Base-by-base conservation (phyloP, 768 basidiomycete species). In the Russula ochroleuca region DNA sequence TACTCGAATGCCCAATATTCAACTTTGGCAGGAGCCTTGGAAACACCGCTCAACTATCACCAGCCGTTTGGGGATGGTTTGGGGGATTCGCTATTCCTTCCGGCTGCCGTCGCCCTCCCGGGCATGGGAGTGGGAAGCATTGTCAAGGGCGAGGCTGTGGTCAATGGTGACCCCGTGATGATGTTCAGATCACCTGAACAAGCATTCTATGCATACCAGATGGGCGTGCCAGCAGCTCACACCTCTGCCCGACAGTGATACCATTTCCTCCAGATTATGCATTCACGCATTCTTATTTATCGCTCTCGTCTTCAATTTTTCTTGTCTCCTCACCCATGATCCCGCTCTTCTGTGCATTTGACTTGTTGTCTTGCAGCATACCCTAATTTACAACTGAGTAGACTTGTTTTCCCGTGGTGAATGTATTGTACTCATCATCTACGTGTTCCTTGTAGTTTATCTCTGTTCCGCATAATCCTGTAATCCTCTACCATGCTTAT, bases 11-110 rank as follows among this genome's bases (percentile, higher is more conserved):
- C 14, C 17, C 41, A 58, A 17, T 59, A 41, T 10, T 59, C 63
- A 7, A 33, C 65, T 7, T 45, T 64, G 31, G n/a, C 53, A 1
- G 58, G 45, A 19, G 57, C 63, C 23, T 17, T 67, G 51, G 57
- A 41, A 3, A 43, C 52, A 0, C 57, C 65, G 1, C 31, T 66
- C 31, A n/a, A 33, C 48, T 67, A 64, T 59, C 45, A 57, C n/a
- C 65, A 47, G 13, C 61, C 65, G 7, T 67, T 67, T 38, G 65
- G 65, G 1, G 56, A 58, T 19, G 63, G 65, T 13, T 19, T 67
- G 17, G 63, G 53, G 19, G 65, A 64, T 15, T 55, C 45, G 4
- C 19, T 37, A 11, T 57, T 23, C 45, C 35, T 54, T 35, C 52
- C 37, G 5, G 8, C 53, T 28, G 47, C 31, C 13, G 41, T n/a